Percentiles rank a stretch among this genome's conserved stretches.
Conservation (phyloP, 495 filamentous ascomycete genomes). For the Stereocaulon alpinum region DNA sequence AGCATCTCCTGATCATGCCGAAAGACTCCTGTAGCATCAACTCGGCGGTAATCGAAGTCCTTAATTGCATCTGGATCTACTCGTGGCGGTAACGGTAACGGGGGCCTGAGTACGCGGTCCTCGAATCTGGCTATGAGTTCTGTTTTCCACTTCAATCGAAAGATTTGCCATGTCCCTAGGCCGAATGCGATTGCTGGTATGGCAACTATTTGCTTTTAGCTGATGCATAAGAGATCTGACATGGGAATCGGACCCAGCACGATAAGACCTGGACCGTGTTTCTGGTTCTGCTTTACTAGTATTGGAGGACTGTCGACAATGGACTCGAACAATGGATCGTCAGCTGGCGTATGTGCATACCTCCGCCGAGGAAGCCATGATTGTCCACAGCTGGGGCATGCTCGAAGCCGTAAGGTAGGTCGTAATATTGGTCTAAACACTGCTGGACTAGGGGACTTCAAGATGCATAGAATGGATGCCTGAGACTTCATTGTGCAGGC, state of each 20-base stretch:
- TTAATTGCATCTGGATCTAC: slow-evolving; percentile 68
- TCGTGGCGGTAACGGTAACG: slow-evolving; percentile 73
- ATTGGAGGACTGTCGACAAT: slow-evolving; percentile 76
- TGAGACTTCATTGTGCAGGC: background rate
- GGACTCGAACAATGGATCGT: slow-evolving; percentile 64
- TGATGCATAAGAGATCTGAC: background rate
- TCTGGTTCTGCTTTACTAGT: slow-evolving; percentile 59
- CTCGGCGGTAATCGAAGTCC: slow-evolving; percentile 88
- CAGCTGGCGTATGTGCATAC: slow-evolving; percentile 37
- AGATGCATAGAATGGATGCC: background rate
- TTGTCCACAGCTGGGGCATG: slow-evolving; percentile 3
- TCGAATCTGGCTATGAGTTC: slow-evolving; percentile 80
- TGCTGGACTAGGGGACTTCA: background rate
- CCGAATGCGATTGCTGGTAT: slow-evolving; percentile 86
- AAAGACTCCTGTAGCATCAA: slow-evolving; percentile 62
- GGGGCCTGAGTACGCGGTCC: slow-evolving; percentile 76
- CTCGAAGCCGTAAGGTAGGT: background rate
- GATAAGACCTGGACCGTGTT: slow-evolving; percentile 73
- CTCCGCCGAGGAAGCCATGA: slow-evolving; percentile 8
- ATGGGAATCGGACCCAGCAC: slow-evolving; percentile 49
- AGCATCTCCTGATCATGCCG: slow-evolving; percentile 93
- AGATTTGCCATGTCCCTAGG: slow-evolving; percentile 92
- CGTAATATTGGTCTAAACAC: background rate
- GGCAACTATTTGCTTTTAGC: slow-evolving; percentile 45
- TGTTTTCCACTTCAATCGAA: slow-evolving; percentile 87